Conservation (phyloP, 306 rosid species). For the Cucurbita ficifolia region DNA sequence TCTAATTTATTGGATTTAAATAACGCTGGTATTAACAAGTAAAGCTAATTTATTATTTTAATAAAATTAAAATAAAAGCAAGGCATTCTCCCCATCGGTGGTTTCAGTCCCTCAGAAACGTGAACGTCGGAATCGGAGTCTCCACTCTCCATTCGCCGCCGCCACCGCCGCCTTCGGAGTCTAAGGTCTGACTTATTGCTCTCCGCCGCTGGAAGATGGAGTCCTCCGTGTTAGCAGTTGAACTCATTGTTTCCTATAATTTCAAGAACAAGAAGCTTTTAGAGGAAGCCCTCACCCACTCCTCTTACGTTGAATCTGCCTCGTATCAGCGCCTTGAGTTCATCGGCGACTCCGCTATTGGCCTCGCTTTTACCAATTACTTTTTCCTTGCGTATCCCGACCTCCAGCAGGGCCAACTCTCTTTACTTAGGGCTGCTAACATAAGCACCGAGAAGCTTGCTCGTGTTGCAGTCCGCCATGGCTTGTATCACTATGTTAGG, state of each 20-base stretch:
- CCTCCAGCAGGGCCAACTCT: slow-evolving; percentile 38
- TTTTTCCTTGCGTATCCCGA: slow-evolving; percentile 26
- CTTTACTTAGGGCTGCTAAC: slow-evolving; percentile 53
- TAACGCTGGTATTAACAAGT: no score
- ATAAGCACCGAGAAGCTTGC: slow-evolving; percentile 80
- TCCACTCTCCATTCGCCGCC: no score
- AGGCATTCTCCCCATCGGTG: no score
- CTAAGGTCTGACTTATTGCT: no score
- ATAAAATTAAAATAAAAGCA: no score
- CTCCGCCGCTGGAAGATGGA: slow-evolving; percentile 1
- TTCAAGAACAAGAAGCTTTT: slow-evolving; percentile 42
- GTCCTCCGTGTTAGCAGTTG: slow-evolving; percentile 10
- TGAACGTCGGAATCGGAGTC: no score
- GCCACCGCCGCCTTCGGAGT: no score
- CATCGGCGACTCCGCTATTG: slow-evolving; percentile 49
- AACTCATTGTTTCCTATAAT: slow-evolving; percentile 18
- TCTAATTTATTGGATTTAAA: no score
- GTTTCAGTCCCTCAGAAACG: no score
- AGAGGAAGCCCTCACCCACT: slow-evolving; percentile 62
- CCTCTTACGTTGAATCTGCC: slow-evolving; percentile 16
- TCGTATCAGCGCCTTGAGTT: slow-evolving; percentile 69
- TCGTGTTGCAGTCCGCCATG: slow-evolving; percentile 42
- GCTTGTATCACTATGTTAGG: slow-evolving; percentile 29
- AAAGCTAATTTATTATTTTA: no score
- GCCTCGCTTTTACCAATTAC: slow-evolving; percentile 31